Conservation (phyloP, 176 grass and related monocot genomes). For the Cenchrus americanus region DNA sequence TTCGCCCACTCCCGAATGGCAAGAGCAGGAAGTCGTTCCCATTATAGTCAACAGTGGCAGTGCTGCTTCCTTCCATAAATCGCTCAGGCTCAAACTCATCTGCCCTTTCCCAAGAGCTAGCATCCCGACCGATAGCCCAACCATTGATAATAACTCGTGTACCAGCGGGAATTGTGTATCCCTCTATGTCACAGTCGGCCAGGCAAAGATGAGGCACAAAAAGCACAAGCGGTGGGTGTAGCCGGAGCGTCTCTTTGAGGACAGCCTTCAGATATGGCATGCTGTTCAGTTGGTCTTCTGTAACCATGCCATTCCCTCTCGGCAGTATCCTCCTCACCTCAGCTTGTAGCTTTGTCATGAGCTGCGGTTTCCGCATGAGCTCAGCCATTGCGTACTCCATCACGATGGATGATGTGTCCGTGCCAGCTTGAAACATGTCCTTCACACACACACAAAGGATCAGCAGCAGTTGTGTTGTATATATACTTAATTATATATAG, state of each 20-base stretch:
- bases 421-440: conserved; percentile 50
- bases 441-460: not conserved
- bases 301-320: not conserved
- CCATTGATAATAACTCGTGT: conserved; percentile 44
- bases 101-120: conserved; percentile 24
- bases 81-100: conserved; percentile 41
- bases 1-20: conserved; percentile 40
- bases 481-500: too few relatives aligned
- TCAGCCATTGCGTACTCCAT: conserved; percentile 49
- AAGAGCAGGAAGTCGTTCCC: conserved; percentile 40
- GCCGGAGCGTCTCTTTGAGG: too few relatives aligned
- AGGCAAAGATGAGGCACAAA: conserved; percentile 40
- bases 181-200: conserved; percentile 30
- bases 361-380: not conserved
- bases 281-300: conserved; percentile 21
- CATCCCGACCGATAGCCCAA: conserved; percentile 36
- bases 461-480: not conserved
- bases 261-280: too few relatives aligned
- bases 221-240: conserved; percentile 31
- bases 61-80: not conserved
- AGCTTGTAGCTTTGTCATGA: conserved; percentile 48
- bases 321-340: conserved; percentile 18
- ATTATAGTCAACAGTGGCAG: not conserved
- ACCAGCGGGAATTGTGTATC: conserved; percentile 39
- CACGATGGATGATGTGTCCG: conserved; percentile 35